phyloP scores from a whole-genome alignment of 192 early-diverging fungal genomes.

The Linnemannia zychae region DNA sequence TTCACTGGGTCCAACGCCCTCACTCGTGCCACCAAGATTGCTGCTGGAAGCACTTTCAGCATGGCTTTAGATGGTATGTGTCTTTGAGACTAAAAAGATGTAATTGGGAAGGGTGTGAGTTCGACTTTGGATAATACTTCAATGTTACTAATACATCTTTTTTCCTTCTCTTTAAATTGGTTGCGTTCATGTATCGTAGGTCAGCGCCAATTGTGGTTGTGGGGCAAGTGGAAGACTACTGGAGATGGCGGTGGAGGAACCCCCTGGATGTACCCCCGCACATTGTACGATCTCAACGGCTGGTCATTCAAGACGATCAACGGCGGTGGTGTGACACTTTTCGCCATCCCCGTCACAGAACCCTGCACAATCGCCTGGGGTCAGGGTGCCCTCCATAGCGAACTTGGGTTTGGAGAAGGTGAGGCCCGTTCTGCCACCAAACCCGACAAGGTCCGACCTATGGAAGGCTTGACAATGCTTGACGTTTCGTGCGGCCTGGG shows the following conservation, averaged over 20 bases:
- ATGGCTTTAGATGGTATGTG: constrained; percentile 62
- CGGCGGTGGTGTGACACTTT: constrained; percentile 59
- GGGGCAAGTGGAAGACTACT: constrained; percentile 69
- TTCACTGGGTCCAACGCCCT: constrained; percentile 54
- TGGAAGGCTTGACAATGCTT: constrained; percentile 57
- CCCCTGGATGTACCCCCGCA: constrained; percentile 65
- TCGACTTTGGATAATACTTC: background rate
- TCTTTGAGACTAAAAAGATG: background rate
- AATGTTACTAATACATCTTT: background rate
- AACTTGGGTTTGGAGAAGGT: constrained; percentile 63
- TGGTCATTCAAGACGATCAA: constrained; percentile 57
- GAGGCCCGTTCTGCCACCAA: constrained; percentile 54
- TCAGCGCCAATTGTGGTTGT: constrained; percentile 57
- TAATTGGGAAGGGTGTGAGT: background rate
- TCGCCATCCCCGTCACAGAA: constrained; percentile 47
- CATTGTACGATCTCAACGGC: constrained; percentile 63
- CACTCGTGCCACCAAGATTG: constrained; percentile 50
- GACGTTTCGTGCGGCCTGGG: constrained; percentile 56
- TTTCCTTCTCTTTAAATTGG: background rate
- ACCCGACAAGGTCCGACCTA: constrained; percentile 60
- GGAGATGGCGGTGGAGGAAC: constrained; percentile 65
- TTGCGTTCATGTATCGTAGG: constrained; percentile 7
- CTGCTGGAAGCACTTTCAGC: constrained; percentile 62
- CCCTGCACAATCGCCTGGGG: constrained; percentile 63
- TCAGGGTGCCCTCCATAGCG: constrained; percentile 56